Evolutionary conservation across 2,329 filamentous ascomycete species (phyloP).

Genomic region (Dryadomyces quercivorus): DNA sequence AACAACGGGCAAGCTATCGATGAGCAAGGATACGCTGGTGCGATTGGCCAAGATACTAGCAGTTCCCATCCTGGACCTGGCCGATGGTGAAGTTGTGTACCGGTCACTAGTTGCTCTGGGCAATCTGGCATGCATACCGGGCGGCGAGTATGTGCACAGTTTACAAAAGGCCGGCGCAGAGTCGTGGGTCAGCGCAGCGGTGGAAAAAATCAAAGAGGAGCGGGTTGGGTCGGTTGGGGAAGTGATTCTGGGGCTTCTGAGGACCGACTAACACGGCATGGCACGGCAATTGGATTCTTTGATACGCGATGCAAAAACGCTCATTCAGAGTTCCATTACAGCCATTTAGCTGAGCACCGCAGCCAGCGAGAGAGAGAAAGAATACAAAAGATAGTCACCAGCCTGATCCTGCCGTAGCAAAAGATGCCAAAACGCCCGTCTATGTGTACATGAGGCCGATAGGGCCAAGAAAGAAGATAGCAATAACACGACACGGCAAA

Average conservation of each 20-base stretch:
- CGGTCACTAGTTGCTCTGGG: slow-evolving; percentile 72
- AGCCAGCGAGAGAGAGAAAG: too few relatives aligned
- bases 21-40: slow-evolving; percentile 29
- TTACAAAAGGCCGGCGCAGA: slow-evolving; percentile 18
- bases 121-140: slow-evolving; percentile 39
- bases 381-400: neutral
- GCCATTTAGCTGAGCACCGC: too few relatives aligned
- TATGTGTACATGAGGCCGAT: neutral
- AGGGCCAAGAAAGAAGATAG: neutral
- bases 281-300: neutral
- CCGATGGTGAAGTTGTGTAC: slow-evolving; percentile 74
- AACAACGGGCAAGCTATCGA: slow-evolving; percentile 26
- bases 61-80: slow-evolving; percentile 50
- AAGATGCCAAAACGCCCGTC: slow-evolving; percentile 1
- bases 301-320: too few relatives aligned
- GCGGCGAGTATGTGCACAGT: slow-evolving; percentile 24
- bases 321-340: too few relatives aligned
- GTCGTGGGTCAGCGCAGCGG: slow-evolving; percentile 23
- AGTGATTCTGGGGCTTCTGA: slow-evolving; percentile 4
- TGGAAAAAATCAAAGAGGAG: slow-evolving; percentile 31
- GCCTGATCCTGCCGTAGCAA: neutral
- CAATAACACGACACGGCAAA: neutral
- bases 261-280: neutral
- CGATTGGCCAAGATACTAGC: slow-evolving; percentile 42
- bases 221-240: slow-evolving; percentile 25